Evolutionary conservation across 257 asterid genomes (phyloP).

Genomic region (Ligustrum vulgare): DNA sequence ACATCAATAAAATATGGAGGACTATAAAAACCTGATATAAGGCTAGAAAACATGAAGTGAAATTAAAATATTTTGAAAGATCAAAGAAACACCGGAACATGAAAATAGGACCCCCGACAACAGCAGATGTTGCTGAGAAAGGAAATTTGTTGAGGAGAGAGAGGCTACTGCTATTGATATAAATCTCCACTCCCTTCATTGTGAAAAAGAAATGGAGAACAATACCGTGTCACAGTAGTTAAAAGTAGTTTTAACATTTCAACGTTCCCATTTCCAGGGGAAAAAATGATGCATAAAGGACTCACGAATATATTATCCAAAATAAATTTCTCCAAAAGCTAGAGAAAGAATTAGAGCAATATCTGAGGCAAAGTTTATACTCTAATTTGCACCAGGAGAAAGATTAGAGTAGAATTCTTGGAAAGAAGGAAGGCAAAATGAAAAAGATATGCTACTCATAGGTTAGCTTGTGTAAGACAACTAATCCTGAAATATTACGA

Average conservation of each 20-base stretch:
- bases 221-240: not conserved
- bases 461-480: not conserved
- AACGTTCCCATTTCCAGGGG: not conserved
- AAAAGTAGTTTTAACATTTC: not conserved
- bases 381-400: not conserved
- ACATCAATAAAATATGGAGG: not conserved
- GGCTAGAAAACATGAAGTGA: not conserved
- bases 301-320: slow-evolving; percentile 1
- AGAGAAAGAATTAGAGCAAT: not conserved
- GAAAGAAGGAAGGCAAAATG: not conserved
- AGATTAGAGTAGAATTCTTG: not conserved
- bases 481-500: not conserved
- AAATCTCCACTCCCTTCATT: not conserved
- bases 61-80: not conserved
- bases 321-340: not conserved
- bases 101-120: not conserved
- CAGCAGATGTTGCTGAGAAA: not conserved
- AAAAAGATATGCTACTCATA: not conserved
- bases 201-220: not conserved
- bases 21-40: not conserved
- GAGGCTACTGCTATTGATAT: not conserved
- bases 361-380: not conserved
- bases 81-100: not conserved
- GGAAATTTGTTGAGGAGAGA: not conserved
- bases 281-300: not conserved